Base-by-base conservation (phyloP, 2,329 filamentous ascomycete species). In the Rutstroemia sydowiana region DNA sequence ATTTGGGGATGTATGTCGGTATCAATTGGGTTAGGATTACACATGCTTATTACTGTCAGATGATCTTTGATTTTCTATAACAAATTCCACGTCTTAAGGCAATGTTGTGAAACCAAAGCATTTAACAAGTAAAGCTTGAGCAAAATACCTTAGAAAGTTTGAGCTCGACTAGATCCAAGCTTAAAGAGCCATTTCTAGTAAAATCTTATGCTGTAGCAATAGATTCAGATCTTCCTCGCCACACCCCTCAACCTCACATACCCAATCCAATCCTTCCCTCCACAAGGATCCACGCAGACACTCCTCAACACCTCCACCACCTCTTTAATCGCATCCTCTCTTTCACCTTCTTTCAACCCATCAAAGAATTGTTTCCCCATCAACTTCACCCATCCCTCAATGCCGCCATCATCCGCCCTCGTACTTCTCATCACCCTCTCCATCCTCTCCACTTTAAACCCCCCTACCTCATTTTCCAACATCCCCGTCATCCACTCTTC, bases 401-500 rank as follows among this genome's bases (percentile, higher is more conserved):
- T 69, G 0, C 83, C 83, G 2, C 79, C 79, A 54, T 66, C 68
- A 55, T 76, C 78, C n/a, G 74, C 71, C 20, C 68, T 71, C 23
- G 84, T 88, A 23, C 82, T 81, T 47, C 85, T 68, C 70, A 82
- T 86, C 68, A 85, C 82, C 18, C 73, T 65, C 70, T 88, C 84
- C 0, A 76, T 66, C 57, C 65, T 70, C 59, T 79, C 74, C 6
- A 66, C 61, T 45, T 59, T 51, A 39, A 59, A 65, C 1, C 59
- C 59, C 6, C 72, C 71, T 45, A 69, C 66, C 20, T 70, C 63
- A 55, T 75, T 69, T n/a, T n/a, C n/a, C 56, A 77, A 63, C 34
- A 65, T 56, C 6, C 21, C 26, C 30, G 59, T 66, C 65, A 79
- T 75, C 81, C 81, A 85, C 0, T 57, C 64, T 61, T 82, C 80